Conservation (phyloP, 2,329 filamentous ascomycete genomes). For the Hyphodiscus sp. region DNA sequence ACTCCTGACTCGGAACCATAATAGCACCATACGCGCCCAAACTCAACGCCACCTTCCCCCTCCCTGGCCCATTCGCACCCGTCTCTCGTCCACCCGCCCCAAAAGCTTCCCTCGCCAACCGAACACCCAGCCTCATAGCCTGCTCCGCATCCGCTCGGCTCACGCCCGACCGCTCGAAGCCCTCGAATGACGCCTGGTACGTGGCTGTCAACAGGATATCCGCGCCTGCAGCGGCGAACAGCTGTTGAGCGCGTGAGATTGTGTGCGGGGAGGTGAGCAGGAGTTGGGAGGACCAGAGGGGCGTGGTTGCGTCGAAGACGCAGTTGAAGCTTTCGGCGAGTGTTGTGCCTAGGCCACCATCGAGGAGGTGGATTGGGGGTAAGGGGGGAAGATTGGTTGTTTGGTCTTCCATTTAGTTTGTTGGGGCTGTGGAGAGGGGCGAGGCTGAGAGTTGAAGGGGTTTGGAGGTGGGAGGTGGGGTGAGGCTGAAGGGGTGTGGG, state of each 20-base stretch:
- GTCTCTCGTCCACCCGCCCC: slow-evolving; percentile 1
- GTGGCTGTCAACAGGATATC: slow-evolving; percentile 62
- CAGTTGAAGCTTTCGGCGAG: slow-evolving; percentile 51
- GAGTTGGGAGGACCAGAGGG: slow-evolving; percentile 63
- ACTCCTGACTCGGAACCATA: slow-evolving; percentile 61
- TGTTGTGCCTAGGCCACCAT: slow-evolving; percentile 62
- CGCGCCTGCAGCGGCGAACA: slow-evolving; percentile 42
- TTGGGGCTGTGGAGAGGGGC: no score
- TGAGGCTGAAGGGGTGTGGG: no score
- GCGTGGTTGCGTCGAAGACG: slow-evolving; percentile 45
- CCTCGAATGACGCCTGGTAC: slow-evolving; percentile 55
- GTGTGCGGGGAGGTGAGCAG: slow-evolving; percentile 49
- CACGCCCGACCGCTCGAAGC: slow-evolving; percentile 35
- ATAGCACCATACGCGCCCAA: slow-evolving; percentile 62
- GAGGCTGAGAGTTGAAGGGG: no score
- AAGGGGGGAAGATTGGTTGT: background rate
- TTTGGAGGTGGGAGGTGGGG: no score
- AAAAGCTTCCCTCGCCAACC: slow-evolving; percentile 32
- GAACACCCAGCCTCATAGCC: slow-evolving; percentile 34
- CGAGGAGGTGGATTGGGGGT: slow-evolving; percentile 41
- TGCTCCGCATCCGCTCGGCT: slow-evolving; percentile 20
- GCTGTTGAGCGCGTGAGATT: slow-evolving; percentile 13
- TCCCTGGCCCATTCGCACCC: slow-evolving; percentile 25
- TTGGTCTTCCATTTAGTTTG: no score
- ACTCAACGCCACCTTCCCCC: slow-evolving; percentile 46